These are phyloP conservation scores for Penicillium fimorum DNA, from an alignment of 495 filamentous ascomycete species.

Conservation along the genomic window DNA sequence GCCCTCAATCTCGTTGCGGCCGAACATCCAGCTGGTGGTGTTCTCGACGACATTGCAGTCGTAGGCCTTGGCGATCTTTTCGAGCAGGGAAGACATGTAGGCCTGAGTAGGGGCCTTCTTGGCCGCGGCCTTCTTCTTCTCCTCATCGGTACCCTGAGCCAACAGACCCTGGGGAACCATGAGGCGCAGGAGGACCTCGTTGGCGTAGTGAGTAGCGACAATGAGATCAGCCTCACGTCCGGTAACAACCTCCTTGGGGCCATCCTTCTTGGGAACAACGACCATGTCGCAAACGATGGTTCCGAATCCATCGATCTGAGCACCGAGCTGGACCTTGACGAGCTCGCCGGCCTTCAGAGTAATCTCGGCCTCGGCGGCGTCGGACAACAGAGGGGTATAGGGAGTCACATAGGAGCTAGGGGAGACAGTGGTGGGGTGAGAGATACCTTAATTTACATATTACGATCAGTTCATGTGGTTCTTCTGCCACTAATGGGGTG, in stretches of 20 bases:
- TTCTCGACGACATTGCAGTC: slow-evolving; percentile 93
- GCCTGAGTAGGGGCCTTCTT: slow-evolving; percentile 76
- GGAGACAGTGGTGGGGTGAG: slow-evolving; percentile 93
- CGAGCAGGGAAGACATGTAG: slow-evolving; percentile 79
- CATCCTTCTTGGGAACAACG: slow-evolving; percentile 60
- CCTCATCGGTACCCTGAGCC: slow-evolving; percentile 81
- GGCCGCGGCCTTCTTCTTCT: slow-evolving; percentile 86
- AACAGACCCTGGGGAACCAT: slow-evolving; percentile 86
- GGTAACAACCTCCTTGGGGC: slow-evolving; percentile 56
- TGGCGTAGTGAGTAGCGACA: slow-evolving; percentile 89
- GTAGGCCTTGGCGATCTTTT: slow-evolving; percentile 89
- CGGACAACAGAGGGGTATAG: slow-evolving; percentile 86
- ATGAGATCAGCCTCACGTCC: slow-evolving; percentile 82
- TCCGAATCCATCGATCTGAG: slow-evolving; percentile 96
- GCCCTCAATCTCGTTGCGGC: slow-evolving; percentile 94
- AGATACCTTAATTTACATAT: slow-evolving; percentile 59
- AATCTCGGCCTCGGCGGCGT: slow-evolving; percentile 75
- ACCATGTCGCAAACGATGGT: slow-evolving; percentile 95
- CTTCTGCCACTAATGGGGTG: neutral
- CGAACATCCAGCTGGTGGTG: slow-evolving; percentile 94
- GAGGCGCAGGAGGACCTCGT: slow-evolving; percentile 87
- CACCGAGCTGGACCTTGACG: slow-evolving; percentile 95
- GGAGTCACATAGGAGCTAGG: slow-evolving; percentile 93
- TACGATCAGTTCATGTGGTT: slow-evolving; percentile 18
- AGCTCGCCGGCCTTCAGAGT: slow-evolving; percentile 79